phyloP scores from a whole-genome alignment of 1,139 yeast species.

The Yamadazyma dushanensis region DNA sequence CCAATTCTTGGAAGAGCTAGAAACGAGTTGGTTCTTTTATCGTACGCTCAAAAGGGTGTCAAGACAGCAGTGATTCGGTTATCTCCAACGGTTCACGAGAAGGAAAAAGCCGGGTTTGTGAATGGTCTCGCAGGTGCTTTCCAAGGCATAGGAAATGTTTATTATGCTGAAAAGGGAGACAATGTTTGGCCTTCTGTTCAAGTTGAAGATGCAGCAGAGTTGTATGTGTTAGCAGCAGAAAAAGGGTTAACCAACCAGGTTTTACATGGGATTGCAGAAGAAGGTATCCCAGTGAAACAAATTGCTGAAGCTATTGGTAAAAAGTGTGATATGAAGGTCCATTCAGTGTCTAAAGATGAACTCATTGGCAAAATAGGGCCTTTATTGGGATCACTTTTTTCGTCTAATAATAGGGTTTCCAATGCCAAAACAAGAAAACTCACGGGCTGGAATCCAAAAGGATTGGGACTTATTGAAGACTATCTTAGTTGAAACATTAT shows the following conservation, averaged over 20 bases:
- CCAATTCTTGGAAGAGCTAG: constrained; percentile 3
- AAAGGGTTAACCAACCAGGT: constrained; percentile 23
- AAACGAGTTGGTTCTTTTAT: constrained; percentile 10
- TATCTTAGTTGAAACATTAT: too few species aligned
- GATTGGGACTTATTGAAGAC: constrained; percentile 20
- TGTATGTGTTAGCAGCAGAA: constrained; percentile 22
- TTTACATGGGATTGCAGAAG: constrained; percentile 23
- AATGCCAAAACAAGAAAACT: constrained; percentile 15
- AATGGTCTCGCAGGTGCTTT: constrained; percentile 15
- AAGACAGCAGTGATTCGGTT: constrained; percentile 21
- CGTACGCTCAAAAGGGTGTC: constrained; percentile 21
- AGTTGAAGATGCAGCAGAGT: constrained; percentile 25
- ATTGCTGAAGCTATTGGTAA: constrained; percentile 24
- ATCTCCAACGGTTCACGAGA: constrained; percentile 29
- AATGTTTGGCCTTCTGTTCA: constrained; percentile 31
- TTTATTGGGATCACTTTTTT: constrained; percentile 11
- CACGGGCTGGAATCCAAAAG: constrained; percentile 23
- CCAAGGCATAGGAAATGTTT: constrained; percentile 15
- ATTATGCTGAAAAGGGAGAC: constrained; percentile 24
- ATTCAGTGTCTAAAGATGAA: constrained; percentile 13
- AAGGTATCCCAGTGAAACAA: constrained; percentile 18
- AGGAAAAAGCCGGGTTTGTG: constrained; percentile 19
- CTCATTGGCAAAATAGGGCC: constrained; percentile 10
- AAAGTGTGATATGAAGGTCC: constrained; percentile 14
- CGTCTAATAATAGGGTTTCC: constrained; percentile 11